Base-by-base conservation (phyloP, 2,329 filamentous ascomycete genomes). In the Shiraia sp. region DNA sequence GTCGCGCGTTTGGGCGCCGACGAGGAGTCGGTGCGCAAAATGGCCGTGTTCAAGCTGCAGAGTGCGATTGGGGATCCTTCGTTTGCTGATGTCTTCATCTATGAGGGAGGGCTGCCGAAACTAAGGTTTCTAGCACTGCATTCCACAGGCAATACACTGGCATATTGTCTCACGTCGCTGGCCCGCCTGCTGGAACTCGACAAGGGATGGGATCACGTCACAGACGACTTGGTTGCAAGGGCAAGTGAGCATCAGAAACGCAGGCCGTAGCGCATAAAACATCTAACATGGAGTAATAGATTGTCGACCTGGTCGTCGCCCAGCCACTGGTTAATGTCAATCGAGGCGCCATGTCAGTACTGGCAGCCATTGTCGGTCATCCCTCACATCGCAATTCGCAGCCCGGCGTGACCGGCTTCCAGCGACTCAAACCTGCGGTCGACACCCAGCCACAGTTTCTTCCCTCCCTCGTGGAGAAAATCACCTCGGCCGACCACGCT, bases 1-100 rank as follows among this genome's bases (percentile, higher is more conserved):
- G 78, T 85, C 45, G 74, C 77, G 49, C 76, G 80, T 37, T 72
- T 86, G 44, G 75, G 77, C 31, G 80, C 79, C 55, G 78, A 82
- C 42, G 81, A 96, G 72, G 93, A 99, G 77, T 91, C 89, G 42
- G 86, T 89, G 57, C 89, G 91, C 64, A 99, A 99, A 72, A 96
- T 97, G 89, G 93, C 93, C 47, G 93, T 95, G 47, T 99, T 99
- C 81, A 96, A 96, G 75, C 83, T 99, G 53, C 93, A 99, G 72
- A 86, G 82, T 51, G 90, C 89, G 49, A 96, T 99, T 71, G 92
- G 91, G 66, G 93, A 99, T 72, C 92, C 92, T 17, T 87, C 90
- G 36, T 97, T 97, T 69, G 93, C 93, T 61, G 93, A 97, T 69
- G 85, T 95, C 58, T 99, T 99, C 74, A 95, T 97, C 49, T 84